Conservation (phyloP, 192 early-diverging fungal genomes). For the Coemansia sp. region DNA sequence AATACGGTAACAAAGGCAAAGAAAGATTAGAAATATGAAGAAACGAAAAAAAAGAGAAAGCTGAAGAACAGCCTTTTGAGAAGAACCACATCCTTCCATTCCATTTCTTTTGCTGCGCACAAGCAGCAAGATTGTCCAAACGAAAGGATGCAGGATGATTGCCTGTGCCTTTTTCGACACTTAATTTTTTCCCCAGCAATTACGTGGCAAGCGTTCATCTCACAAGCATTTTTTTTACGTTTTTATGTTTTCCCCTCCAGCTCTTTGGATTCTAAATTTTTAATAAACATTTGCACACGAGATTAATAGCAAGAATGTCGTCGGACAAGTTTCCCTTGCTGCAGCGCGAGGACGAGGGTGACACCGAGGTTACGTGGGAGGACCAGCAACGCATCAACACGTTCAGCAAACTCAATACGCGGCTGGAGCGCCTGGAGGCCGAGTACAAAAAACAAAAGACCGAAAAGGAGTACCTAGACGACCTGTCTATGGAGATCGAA, state of each 20-base stretch:
- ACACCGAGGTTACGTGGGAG: conserved; percentile 93
- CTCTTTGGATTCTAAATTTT: neutral
- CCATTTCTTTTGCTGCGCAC: no score
- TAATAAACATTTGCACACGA: neutral
- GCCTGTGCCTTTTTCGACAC: no score
- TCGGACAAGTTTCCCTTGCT: conserved; percentile 47
- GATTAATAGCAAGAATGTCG: conserved; percentile 7
- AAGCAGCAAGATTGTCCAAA: no score
- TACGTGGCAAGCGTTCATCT: no score
- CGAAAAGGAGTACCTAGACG: conserved; percentile 93
- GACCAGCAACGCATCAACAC: conserved; percentile 96
- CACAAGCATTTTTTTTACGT: neutral
- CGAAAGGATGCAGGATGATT: no score
- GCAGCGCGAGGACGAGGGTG: conserved; percentile 74
- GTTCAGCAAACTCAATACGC: conserved; percentile 84
- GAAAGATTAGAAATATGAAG: conserved; percentile 3
- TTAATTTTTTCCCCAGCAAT: no score
- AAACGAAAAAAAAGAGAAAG: neutral
- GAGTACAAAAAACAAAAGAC: conserved; percentile 78
- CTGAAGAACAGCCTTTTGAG: neutral
- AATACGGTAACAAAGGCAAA: neutral
- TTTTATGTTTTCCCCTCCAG: neutral
- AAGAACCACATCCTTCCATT: no score
- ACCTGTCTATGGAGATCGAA: conserved; percentile 89
- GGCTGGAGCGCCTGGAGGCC: conserved; percentile 75